Percentiles rank a stretch among this genome's conserved stretches.
These are phyloP conservation scores for Dujonia santamariae DNA, from an alignment of 1,139 yeast genomes.

Conservation along the genomic window DNA sequence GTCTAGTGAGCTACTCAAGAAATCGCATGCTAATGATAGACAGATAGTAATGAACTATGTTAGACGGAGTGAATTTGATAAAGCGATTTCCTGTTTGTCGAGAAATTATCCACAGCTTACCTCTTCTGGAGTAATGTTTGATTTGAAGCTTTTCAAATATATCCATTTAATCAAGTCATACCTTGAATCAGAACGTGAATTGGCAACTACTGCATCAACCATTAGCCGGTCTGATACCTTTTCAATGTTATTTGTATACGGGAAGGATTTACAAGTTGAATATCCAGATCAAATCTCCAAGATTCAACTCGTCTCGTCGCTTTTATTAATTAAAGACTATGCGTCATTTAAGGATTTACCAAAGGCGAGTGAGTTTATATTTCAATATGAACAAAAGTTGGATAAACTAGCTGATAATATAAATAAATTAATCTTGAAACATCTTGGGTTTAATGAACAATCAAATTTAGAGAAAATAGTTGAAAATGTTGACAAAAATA, in stretches of 20 bases:
- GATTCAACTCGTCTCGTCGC: constrained; percentile 25
- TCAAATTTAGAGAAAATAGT: constrained; percentile 35
- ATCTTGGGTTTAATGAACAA: constrained; percentile 22
- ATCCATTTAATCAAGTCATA: constrained; percentile 26
- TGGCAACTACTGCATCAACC: constrained; percentile 5
- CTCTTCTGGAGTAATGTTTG: constrained; percentile 40
- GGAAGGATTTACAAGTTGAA: constrained; percentile 41
- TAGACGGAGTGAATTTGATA: constrained; percentile 46
- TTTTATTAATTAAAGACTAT: constrained; percentile 25
- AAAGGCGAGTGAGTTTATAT: constrained; percentile 17
- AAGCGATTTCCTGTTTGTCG: constrained; percentile 41
- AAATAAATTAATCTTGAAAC: constrained; percentile 27
- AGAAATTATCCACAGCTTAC: constrained; percentile 41
- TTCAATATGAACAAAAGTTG: constrained; percentile 20
- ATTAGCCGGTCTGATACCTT: constrained; percentile 12
- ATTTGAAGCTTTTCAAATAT: constrained; percentile 51
- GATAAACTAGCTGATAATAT: constrained; percentile 19
- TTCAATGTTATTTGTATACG: constrained; percentile 30
- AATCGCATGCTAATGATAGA: constrained; percentile 46
- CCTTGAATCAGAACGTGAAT: constrained; percentile 19
- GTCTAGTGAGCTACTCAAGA: constrained; percentile 13
- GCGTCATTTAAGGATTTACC: constrained; percentile 23
- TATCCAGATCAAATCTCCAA: constrained; percentile 11
- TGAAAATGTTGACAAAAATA: constrained; percentile 30
- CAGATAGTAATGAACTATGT: constrained; percentile 49